Evolutionary conservation across 176 grass and related monocot genomes (phyloP).

Genomic region (Triticum aestivum): IWGSC_CS_RefSeq_v2.1 NC_057812.1:728269714-728270213

Average conservation of each 20-base stretch:
- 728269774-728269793: constrained; percentile 60
- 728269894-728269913: constrained; percentile 52
- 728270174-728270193: not conserved
- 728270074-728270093: constrained; percentile 32
- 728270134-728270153: not conserved
- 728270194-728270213: not conserved
- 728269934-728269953: constrained; percentile 5
- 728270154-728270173: constrained; percentile 5
- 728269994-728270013: constrained; percentile 65
- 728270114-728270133: constrained; percentile 51
- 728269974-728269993: constrained; percentile 69
- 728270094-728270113: constrained; percentile 39
- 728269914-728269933: constrained; percentile 47
- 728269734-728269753: not conserved
- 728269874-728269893: constrained; percentile 33
- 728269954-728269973: constrained; percentile 46
- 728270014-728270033: constrained; percentile 43
- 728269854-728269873: no score
- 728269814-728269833: constrained; percentile 38
- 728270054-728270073: constrained; percentile 40
- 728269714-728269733: not conserved
- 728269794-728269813: constrained; percentile 55
- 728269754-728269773: constrained; percentile 64
- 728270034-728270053: constrained; percentile 44
- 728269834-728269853: no score